Percentiles rank a stretch among this genome's conserved stretches.
Evolutionary conservation across 108 stramenopile genomes (phyloP).

Genomic region (Chaetoceros muelleri): DNA sequence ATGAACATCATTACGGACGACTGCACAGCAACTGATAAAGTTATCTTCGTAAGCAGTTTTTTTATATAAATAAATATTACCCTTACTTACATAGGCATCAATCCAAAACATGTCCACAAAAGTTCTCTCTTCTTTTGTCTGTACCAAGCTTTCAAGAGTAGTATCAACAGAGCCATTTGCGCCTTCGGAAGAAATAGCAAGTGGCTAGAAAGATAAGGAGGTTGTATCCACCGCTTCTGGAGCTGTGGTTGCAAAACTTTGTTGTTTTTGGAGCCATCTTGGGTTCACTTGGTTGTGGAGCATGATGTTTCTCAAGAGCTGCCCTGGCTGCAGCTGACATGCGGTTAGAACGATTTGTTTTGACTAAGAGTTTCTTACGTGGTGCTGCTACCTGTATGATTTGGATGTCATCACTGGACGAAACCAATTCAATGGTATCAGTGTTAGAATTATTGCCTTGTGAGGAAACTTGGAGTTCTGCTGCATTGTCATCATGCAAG

Average conservation of each 20-base stretch:
- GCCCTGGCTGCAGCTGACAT: background rate
- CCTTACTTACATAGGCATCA: constrained; percentile 87
- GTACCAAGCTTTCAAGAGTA: constrained; percentile 18
- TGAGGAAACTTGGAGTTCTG: too few species aligned
- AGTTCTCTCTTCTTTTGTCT: constrained; percentile 13
- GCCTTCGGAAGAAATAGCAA: constrained; percentile 34
- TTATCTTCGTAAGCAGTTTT: constrained; percentile 47
- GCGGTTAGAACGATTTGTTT: background rate
- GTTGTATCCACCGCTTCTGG: constrained; percentile 27
- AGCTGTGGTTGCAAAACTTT: constrained; percentile 5
- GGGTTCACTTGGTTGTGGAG: background rate
- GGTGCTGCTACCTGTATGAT: too few species aligned
- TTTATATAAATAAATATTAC: constrained; percentile 88
- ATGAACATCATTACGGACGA: constrained; percentile 69
- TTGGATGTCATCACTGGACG: constrained; percentile 5
- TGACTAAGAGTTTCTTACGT: background rate
- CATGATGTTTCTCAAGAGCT: background rate
- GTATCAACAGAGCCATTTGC: constrained; percentile 9
- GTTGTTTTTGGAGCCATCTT: constrained; percentile 1
- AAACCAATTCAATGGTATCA: constrained; percentile 15
- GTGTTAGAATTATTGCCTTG: too few species aligned
- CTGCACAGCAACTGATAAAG: constrained; percentile 77
- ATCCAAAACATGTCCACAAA: constrained; percentile 90
- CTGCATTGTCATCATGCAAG: too few species aligned
- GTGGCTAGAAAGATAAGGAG: constrained; percentile 37